Conservation (phyloP, 1,284 basidiomycete species). For the Cerrena zonata region DNA sequence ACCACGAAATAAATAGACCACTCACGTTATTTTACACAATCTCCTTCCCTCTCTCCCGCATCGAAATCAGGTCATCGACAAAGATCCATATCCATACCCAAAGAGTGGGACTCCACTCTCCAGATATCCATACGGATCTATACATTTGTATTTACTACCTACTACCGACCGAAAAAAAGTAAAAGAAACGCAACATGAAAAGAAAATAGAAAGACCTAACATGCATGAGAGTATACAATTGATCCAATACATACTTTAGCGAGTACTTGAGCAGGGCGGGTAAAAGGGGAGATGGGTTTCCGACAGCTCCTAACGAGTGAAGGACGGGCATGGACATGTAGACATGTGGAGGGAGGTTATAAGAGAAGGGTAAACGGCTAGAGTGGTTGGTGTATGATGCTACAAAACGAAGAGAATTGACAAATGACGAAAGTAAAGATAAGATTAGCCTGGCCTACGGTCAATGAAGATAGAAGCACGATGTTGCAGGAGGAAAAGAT, state of each 20-base stretch:
- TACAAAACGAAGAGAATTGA: constrained; percentile 37
- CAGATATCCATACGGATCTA: constrained; percentile 28
- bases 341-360: constrained; percentile 19
- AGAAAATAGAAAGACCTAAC: background rate
- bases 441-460: background rate
- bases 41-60: constrained; percentile 35
- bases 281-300: background rate
- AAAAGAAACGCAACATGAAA: background rate
- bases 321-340: constrained; percentile 32
- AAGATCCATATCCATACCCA: no score
- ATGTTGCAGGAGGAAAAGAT: background rate
- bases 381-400: constrained; percentile 60
- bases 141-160: no score
- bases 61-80: no score
- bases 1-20: no score
- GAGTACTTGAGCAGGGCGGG: background rate
- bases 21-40: no score
- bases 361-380: constrained; percentile 57
- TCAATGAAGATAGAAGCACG: background rate
- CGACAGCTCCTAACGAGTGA: constrained; percentile 55
- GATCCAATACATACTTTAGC: background rate
- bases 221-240: background rate
- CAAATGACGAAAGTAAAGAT: background rate
- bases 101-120: constrained; percentile 23
- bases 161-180: no score